Conservation (phyloP, 306 rosid genomes). For the Hippophae tibetana region DNA sequence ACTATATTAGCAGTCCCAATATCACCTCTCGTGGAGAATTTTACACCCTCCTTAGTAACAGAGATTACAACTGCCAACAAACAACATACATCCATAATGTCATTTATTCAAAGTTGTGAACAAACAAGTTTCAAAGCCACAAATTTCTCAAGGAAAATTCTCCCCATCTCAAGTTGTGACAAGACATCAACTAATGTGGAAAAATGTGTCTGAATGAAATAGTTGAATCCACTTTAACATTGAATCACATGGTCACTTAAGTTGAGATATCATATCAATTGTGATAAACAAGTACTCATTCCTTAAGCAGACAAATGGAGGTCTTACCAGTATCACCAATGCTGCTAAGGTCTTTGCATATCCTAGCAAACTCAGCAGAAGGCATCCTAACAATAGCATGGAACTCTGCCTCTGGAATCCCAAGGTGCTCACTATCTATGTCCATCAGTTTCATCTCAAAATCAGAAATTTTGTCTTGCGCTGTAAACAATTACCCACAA, state of each 20-base stretch:
- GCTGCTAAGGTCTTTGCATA: slow-evolving; percentile 81
- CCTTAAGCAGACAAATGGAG: not conserved
- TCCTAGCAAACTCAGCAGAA: slow-evolving; percentile 75
- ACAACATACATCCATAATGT: not conserved
- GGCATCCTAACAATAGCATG: slow-evolving; percentile 96
- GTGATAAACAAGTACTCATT: no score
- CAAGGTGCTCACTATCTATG: slow-evolving; percentile 93
- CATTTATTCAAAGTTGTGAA: no score
- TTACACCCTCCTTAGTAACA: slow-evolving; percentile 87
- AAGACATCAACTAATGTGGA: not conserved
- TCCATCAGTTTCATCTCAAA: slow-evolving; percentile 99
- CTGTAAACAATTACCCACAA: slow-evolving; percentile 14
- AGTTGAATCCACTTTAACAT: not conserved
- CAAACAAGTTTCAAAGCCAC: no score
- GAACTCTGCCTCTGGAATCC: slow-evolving; percentile 89
- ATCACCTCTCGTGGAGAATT: slow-evolving; percentile 91
- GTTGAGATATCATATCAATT: no score
- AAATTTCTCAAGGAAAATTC: no score
- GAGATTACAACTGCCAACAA: slow-evolving; percentile 75
- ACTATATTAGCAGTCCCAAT: slow-evolving; percentile 89
- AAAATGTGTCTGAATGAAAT: not conserved
- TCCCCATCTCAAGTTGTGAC: no score
- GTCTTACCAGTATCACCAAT: slow-evolving; percentile 87
- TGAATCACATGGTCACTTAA: no score
- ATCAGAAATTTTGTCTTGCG: slow-evolving; percentile 77